Conservation (phyloP, 495 filamentous ascomycete genomes). For the Aspergillus funiculosus region DNA sequence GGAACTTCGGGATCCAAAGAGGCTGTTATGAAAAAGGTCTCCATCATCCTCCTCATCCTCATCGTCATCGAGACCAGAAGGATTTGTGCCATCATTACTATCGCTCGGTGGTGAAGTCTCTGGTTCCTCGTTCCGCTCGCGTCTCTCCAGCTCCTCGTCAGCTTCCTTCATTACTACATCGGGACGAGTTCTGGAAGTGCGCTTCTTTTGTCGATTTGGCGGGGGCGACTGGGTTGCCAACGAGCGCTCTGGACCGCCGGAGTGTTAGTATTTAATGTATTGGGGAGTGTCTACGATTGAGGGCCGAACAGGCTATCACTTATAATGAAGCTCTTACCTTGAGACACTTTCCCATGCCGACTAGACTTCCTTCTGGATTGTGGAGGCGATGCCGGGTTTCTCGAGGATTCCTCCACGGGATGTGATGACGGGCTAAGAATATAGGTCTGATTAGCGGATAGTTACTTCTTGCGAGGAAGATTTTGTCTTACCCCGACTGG, state of each 20-base stretch:
- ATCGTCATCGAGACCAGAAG: conserved; percentile 53
- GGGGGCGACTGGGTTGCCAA: conserved; percentile 32
- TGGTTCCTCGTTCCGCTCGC: conserved; percentile 32
- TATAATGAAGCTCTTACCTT: conserved; percentile 18
- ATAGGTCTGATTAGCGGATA: conserved; percentile 2
- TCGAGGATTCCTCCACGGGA: conserved; percentile 38
- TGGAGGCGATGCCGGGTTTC: conserved; percentile 40
- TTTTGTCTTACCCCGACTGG: conserved; percentile 63
- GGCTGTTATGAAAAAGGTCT: conserved; percentile 70
- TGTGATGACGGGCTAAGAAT: conserved; percentile 38
- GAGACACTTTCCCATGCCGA: conserved; percentile 41
- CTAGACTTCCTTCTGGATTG: conserved; percentile 63
- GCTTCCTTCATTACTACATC: conserved; percentile 49
- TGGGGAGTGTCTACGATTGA: background rate
- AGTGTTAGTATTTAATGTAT: background rate
- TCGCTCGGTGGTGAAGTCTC: conserved; percentile 51
- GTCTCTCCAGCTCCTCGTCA: conserved; percentile 37
- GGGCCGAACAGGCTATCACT: too few species aligned
- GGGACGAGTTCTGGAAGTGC: conserved; percentile 45
- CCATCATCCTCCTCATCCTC: conserved; percentile 73
- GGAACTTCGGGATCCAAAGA: conserved; percentile 63
- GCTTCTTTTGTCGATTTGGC: conserved; percentile 50
- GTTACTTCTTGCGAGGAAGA: background rate
- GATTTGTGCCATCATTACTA: conserved; percentile 50
- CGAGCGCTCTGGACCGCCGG: conserved; percentile 24